Evolutionary conservation across 176 grass and related monocot genomes (phyloP), one percentile per base, ranked within the genome.

Genomic region (Lolium multiflorum): DNA sequence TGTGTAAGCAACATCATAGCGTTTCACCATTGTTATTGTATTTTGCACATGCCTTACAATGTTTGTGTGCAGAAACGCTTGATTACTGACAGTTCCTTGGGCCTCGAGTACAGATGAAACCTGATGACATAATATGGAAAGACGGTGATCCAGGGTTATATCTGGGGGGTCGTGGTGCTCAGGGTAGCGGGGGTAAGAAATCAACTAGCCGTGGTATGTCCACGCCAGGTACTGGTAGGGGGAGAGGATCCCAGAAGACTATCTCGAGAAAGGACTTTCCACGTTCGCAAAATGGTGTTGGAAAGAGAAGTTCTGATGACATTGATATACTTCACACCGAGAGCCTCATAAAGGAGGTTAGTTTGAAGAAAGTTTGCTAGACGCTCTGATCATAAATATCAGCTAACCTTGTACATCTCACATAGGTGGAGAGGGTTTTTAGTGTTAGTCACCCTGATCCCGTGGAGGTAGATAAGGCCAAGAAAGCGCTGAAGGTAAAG

Each of bases 281-380:
- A 57, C 78, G 80, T 26, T 79, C 89, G 11, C 95, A 90, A 92
- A 95, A 98, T 89, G 93, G 91, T 73, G 86, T 92, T 85, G 88
- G 80, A 56, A 98, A 93, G 91, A 95, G 86, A 82, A 83, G 44
- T 74, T 86, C 80, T 22, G 91, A 87, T 77, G 90, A 93, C 77
- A 98, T 98, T 76, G 93, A 98, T 86, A 95, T 98, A 73, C 95
- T 93, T 84, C 83, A 98, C 74, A 98, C 93, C 0, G 89, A 93
- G 15, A 89, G 77, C 57, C 81, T 98, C 10, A 88, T 98, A 83
- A 93, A 96, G 71, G 91, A 88, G 89, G 94, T 95, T 71, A 51
- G 84, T 79, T 52, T 62, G 46, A 69, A 39, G 24, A 47, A 80
- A 73, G 67, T 52, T 74, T 61, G 28, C 58, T 73, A 81, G 9